A percentile compares a stretch with the other conserved stretches of the same genome.
Evolutionary conservation across 768 basidiomycete genomes (phyloP).

Genomic region (Dentipellis fragilis): DNA sequence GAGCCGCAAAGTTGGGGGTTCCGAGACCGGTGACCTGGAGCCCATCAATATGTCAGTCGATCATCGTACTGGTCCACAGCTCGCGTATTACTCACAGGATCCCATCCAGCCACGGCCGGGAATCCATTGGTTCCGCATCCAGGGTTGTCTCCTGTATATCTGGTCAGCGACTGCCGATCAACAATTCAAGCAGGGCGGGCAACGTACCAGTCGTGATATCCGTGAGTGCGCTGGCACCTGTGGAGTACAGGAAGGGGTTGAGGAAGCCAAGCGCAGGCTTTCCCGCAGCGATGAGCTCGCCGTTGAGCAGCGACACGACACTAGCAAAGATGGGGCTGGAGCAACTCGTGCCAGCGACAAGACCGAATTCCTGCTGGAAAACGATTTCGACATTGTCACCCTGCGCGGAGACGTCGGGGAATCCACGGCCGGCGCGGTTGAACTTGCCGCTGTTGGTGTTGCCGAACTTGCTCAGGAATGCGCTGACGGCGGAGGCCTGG

Average conservation of each 20-base stretch:
- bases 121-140: constrained; percentile 23
- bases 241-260: constrained; percentile 23
- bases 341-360: constrained; percentile 23
- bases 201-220: constrained; percentile 22
- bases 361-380: constrained; percentile 7
- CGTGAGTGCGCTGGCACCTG: constrained; percentile 17
- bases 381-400: constrained; percentile 24
- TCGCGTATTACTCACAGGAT: constrained; percentile 16
- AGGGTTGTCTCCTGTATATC: not conserved
- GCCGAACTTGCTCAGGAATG: constrained; percentile 25
- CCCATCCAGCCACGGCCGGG: constrained; percentile 20
- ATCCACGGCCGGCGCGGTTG: constrained; percentile 29
- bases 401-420: constrained; percentile 37
- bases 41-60: not conserved
- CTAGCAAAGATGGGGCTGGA: constrained; percentile 25
- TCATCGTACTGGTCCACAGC: not conserved
- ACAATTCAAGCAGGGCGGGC: not conserved
- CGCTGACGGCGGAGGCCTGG: constrained; percentile 27
- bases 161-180: not conserved
- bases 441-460: constrained; percentile 21
- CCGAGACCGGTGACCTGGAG: constrained; percentile 32
- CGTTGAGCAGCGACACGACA: constrained; percentile 25
- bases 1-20: constrained; percentile 46
- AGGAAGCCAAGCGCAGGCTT: constrained; percentile 22
- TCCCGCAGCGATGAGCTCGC: constrained; percentile 19